Conservation (phyloP, 306 rosid genomes). For the Ochetophila trinervis region DNA sequence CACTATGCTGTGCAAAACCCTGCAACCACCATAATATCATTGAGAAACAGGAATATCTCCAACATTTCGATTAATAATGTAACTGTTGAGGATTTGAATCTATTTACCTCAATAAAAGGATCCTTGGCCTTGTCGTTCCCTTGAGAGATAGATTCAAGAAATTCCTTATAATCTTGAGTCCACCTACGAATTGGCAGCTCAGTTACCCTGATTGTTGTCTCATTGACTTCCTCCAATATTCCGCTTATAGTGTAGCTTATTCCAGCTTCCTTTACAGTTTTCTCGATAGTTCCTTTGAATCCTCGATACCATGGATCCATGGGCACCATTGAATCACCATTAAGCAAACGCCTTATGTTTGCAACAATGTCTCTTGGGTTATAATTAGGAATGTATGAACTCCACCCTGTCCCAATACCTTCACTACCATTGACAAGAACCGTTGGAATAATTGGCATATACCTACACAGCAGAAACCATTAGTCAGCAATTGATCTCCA, state of each 20-base stretch:
- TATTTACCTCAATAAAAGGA: conserved; percentile 68
- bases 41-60: conserved; percentile 2
- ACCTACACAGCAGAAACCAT: conserved; percentile 41
- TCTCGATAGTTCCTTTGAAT: conserved; percentile 70
- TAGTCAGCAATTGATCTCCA: neutral
- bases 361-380: conserved; percentile 86
- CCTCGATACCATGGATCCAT: conserved; percentile 99
- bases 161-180: conserved; percentile 94
- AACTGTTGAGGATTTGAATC: neutral
- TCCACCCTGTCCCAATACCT: conserved; percentile 95
- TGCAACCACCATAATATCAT: conserved; percentile 26
- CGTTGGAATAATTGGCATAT: conserved; percentile 73
- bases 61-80: neutral
- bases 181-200: conserved; percentile 86
- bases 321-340: conserved; percentile 53
- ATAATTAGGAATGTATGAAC: conserved; percentile 85
- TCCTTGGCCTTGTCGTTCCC: conserved; percentile 75
- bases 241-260: conserved; percentile 57
- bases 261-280: conserved; percentile 59
- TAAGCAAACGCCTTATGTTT: conserved; percentile 66
- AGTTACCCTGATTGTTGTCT: conserved; percentile 53
- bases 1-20: conserved; percentile 86
- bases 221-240: conserved; percentile 52
- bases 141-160: conserved; percentile 63
- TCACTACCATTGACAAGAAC: conserved; percentile 98